These are phyloP conservation scores for Proliferodiscus dingleyae DNA, from an alignment of 2,329 filamentous ascomycete species.

Conservation along the genomic window DNA sequence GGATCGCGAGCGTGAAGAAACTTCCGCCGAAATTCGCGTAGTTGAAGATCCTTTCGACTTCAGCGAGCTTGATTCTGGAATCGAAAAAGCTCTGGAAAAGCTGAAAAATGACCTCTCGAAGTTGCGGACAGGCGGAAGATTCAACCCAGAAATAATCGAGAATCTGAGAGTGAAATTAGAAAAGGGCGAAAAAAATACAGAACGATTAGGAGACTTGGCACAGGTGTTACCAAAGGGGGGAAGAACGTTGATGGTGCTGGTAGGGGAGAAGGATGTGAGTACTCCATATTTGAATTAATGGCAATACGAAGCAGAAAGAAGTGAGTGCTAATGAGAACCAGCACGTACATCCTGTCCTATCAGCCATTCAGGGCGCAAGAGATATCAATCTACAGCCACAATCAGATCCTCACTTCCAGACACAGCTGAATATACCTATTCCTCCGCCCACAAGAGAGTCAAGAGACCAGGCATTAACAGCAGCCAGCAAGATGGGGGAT, in stretches of 20 bases:
- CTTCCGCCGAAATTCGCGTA: slow-evolving; percentile 4
- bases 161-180: slow-evolving; percentile 52
- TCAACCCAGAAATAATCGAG: slow-evolving; percentile 59
- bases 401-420: slow-evolving; percentile 40
- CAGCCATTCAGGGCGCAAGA: slow-evolving; percentile 46
- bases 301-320: too few relatives aligned
- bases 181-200: slow-evolving; percentile 46
- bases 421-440: slow-evolving; percentile 49
- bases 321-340: slow-evolving; percentile 24
- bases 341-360: slow-evolving; percentile 50
- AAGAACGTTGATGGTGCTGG: slow-evolving; percentile 54
- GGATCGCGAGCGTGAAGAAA: slow-evolving; percentile 18
- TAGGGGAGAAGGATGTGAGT: slow-evolving; percentile 59
- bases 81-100: slow-evolving; percentile 48
- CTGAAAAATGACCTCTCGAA: slow-evolving; percentile 59
- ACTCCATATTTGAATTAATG: background rate
- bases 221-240: slow-evolving; percentile 63
- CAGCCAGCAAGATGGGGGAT: slow-evolving; percentile 31
- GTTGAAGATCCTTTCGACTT: slow-evolving; percentile 55
- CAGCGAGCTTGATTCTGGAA: slow-evolving; percentile 49
- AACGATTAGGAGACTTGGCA: slow-evolving; percentile 56
- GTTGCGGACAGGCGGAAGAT: slow-evolving; percentile 55
- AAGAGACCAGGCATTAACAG: slow-evolving; percentile 33
- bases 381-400: slow-evolving; percentile 45
- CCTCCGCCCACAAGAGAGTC: slow-evolving; percentile 54